A percentile compares a stretch with the other conserved stretches of the same genome.
phyloP scores from a whole-genome alignment of 192 early-diverging fungal species.

The Entomortierella lignicola region DNA sequence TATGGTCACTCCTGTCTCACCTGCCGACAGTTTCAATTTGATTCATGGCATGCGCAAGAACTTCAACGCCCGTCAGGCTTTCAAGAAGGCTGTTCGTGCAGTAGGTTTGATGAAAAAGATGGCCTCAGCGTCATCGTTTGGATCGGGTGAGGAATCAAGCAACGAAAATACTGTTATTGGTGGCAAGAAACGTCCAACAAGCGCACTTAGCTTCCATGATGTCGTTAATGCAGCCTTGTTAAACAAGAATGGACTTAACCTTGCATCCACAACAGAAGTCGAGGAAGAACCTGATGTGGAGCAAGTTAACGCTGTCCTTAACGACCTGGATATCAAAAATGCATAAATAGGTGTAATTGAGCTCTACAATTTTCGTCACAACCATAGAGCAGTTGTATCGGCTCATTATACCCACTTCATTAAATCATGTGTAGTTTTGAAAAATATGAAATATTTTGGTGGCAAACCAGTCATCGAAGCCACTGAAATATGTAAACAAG shows the following conservation, averaged over 20 bases:
- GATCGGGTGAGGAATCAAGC: slow-evolving; percentile 21
- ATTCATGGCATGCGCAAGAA: slow-evolving; percentile 43
- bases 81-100: slow-evolving; percentile 53
- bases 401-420: too few species aligned
- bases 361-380: too few species aligned
- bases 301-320: slow-evolving; percentile 15
- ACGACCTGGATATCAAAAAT: slow-evolving; percentile 25
- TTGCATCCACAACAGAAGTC: background rate
- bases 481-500: too few species aligned
- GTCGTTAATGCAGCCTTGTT: slow-evolving; percentile 41
- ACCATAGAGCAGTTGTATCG: too few species aligned
- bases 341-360: background rate
- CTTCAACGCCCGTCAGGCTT: slow-evolving; percentile 44
- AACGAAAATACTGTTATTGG: slow-evolving; percentile 10
- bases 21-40: slow-evolving; percentile 46
- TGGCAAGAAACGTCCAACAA: slow-evolving; percentile 13
- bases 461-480: too few species aligned
- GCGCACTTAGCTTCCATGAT: slow-evolving; percentile 45
- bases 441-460: too few species aligned
- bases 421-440: too few species aligned
- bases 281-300: slow-evolving; percentile 14
- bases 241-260: slow-evolving; percentile 17
- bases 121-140: slow-evolving; percentile 27
- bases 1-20: slow-evolving; percentile 36
- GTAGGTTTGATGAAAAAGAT: slow-evolving; percentile 41